Conservation (phyloP, 164 flowering plant species). For the Kalanchoe fedtschenkoi region DNA sequence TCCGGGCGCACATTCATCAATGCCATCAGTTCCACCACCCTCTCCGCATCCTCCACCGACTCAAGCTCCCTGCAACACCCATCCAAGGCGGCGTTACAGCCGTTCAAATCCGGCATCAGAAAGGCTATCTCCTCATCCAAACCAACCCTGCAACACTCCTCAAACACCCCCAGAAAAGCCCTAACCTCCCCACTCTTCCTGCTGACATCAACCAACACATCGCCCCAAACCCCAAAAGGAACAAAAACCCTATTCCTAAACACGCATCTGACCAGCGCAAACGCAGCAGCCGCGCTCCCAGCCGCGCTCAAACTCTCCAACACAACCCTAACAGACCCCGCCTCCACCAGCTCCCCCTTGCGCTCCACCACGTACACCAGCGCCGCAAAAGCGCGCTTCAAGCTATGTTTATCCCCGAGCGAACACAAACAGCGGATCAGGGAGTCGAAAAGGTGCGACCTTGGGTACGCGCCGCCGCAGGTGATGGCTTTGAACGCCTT, state of each 20-base stretch:
- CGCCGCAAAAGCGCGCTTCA: constrained; percentile 85
- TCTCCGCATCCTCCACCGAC: constrained; percentile 72
- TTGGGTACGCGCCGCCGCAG: constrained; percentile 34
- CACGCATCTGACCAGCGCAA: constrained; percentile 64
- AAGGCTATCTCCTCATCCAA: constrained; percentile 64
- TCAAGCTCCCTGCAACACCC: constrained; percentile 60
- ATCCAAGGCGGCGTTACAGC: constrained; percentile 82
- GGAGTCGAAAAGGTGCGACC: constrained; percentile 53
- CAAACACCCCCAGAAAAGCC: constrained; percentile 49
- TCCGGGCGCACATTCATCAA: constrained; percentile 63
- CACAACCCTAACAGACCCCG: constrained; percentile 34
- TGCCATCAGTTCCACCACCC: constrained; percentile 67
- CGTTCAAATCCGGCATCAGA: constrained; percentile 63
- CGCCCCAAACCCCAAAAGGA: constrained; percentile 70
- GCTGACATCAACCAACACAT: constrained; percentile 47
- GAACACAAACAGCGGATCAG: constrained; percentile 63
- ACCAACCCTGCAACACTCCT: constrained; percentile 63
- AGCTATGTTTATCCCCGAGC: constrained; percentile 42
- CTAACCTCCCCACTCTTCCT: constrained; percentile 48
- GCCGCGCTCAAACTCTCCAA: constrained; percentile 44
- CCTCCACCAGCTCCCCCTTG: constrained; percentile 35
- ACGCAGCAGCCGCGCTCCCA: constrained; percentile 58
- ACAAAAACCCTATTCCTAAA: constrained; percentile 64
- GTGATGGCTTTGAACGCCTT: constrained; percentile 74
- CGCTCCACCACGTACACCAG: constrained; percentile 57